Base-by-base conservation (phyloP, 371 early-diverging fungal genomes). In the Circinella umbellata region DNA sequence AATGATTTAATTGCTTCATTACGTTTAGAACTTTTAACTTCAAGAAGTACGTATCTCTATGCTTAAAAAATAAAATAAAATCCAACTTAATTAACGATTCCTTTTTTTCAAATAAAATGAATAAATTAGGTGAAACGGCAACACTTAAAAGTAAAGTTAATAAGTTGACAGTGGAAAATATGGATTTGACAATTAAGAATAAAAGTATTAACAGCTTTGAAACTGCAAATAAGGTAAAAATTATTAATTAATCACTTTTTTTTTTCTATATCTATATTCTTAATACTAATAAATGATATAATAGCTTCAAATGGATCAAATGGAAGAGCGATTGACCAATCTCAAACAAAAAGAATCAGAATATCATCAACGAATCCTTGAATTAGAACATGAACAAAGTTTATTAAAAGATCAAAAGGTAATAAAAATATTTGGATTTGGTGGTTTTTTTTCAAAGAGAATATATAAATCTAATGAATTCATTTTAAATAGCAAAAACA, bases 1-100 rank as follows among this genome's bases (percentile, higher is more conserved):
- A 57, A 57, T n/a, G 57, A 57, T 57, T 57, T 57, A n/a, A 57
- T 57, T n/a, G 57, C 57, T 5, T 57, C 57, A 34, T 57, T 57
- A 34, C 20, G 57, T 5, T 27, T 57, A 27, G 57, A 57, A 27
- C 57, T 57, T 13, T 57, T 57, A 27, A 27, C 57, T 27, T 18
- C 20, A 10, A 57, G 35, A 34, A 57, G 57, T 34, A 57, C 7
- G 57, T 15, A 27, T 27, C 54, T 54, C 2, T 54, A n/a, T 54
- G 15, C 4, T 27, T 27, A 27, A 27, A 27, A n/a, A n/a, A n/a
- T n/a, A n/a, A n/a, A n/a, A n/a, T n/a, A n/a, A n/a, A n/a, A n/a
- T n/a, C n/a, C n/a, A n/a, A n/a, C n/a, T n/a, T n/a, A 27, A 27
- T 27, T 27, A 27, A 27, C 27, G 2, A 2, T 27, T 27, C 2